A percentile compares a stretch with the other conserved stretches of the same genome.
Conservation (phyloP, 1,284 basidiomycete species). For the Paramarasmius palmivorus region DNA sequence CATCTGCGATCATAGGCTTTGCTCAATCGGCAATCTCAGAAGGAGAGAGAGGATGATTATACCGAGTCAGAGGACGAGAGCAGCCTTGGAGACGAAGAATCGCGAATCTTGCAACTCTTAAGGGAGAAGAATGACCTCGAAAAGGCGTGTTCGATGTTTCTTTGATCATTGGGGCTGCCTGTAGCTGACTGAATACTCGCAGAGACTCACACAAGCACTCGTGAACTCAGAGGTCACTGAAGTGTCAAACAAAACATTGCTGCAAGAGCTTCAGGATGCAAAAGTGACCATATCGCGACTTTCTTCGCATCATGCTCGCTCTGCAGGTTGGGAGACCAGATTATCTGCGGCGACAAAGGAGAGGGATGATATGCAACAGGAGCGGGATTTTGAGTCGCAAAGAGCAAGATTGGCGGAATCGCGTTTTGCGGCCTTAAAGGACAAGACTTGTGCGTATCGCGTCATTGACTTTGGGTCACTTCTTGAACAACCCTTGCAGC, state of each 20-base stretch:
- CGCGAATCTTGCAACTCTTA: constrained; percentile 43
- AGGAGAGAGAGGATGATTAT: constrained; percentile 11
- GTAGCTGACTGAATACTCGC: constrained; percentile 5
- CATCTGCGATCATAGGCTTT: constrained; percentile 13
- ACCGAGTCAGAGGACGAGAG: constrained; percentile 17
- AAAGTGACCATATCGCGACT: constrained; percentile 69
- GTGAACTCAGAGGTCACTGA: constrained; percentile 85
- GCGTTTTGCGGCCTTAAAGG: constrained; percentile 61
- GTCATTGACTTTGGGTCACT: neutral
- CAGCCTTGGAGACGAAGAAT: constrained; percentile 21
- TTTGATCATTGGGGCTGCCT: neutral
- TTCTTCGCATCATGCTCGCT: constrained; percentile 66
- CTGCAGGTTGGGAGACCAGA: constrained; percentile 68
- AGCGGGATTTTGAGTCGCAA: constrained; percentile 74
- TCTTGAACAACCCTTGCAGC: constrained; percentile 39
- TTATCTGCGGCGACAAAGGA: constrained; percentile 66
- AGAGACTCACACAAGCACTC: constrained; percentile 81
- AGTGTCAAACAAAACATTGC: constrained; percentile 70
- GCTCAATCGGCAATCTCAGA: neutral
- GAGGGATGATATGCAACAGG: constrained; percentile 85
- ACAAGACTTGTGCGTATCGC: constrained; percentile 53
- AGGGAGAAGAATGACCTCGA: constrained; percentile 66
- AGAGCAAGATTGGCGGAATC: constrained; percentile 72
- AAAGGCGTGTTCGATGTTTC: constrained; percentile 49
- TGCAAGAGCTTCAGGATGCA: constrained; percentile 81